These are phyloP conservation scores for Mariannaea elegans DNA, from an alignment of 2,329 filamentous ascomycete species.

Conservation along the genomic window DNA sequence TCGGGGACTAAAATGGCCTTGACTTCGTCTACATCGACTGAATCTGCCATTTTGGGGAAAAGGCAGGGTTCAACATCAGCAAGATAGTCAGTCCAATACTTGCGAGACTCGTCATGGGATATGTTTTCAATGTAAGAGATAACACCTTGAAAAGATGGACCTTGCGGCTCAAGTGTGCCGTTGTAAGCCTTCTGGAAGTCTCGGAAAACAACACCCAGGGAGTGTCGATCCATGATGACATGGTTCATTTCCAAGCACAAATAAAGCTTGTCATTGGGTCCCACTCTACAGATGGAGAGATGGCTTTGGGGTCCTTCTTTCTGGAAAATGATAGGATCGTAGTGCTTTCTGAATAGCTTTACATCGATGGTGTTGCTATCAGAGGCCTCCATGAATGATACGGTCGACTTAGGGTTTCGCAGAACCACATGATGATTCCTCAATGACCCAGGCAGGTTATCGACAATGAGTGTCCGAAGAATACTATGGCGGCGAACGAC, in stretches of 20 bases:
- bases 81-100: not conserved
- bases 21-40: not conserved
- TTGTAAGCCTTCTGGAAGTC: not conserved
- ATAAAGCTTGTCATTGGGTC: not conserved
- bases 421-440: too few species aligned
- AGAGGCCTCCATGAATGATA: too few species aligned
- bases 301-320: not conserved
- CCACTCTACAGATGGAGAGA: not conserved
- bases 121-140: not conserved
- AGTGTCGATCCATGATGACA: not conserved
- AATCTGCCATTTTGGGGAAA: not conserved
- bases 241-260: not conserved
- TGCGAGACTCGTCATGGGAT: not conserved
- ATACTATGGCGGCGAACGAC: too few species aligned
- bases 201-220: not conserved
- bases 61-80: not conserved
- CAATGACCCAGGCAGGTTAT: too few species aligned
- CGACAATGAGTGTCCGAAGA: too few species aligned
- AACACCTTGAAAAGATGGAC: not conserved
- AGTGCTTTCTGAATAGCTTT: not conserved
- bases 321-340: not conserved
- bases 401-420: too few species aligned
- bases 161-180: not conserved
- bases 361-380: too few species aligned
- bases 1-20: not conserved